Conservation (phyloP, 2,329 filamentous ascomycete genomes). For the Bipolaris zeicola region DNA sequence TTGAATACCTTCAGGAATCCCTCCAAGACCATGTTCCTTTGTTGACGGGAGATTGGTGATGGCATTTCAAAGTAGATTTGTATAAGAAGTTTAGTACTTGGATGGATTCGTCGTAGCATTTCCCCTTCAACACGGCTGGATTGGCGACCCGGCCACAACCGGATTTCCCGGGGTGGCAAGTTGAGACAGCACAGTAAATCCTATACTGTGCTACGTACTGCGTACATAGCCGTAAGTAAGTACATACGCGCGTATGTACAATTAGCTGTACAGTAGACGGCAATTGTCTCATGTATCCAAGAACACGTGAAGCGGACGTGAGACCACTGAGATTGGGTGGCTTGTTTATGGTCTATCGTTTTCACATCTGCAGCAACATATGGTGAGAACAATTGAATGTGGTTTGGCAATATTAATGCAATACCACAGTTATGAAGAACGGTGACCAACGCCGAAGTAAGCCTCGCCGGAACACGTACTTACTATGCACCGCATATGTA, state of each 20-base stretch:
- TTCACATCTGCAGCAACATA: background rate
- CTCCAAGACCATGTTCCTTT: background rate
- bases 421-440: background rate
- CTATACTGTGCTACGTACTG: too few species aligned
- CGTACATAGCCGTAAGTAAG: too few species aligned
- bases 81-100: background rate
- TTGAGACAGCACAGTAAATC: background rate
- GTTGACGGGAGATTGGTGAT: background rate
- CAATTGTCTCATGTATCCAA: background rate
- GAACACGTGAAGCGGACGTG: background rate
- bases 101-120: background rate
- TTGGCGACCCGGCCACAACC: background rate
- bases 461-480: background rate
- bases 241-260: background rate
- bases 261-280: background rate
- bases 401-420: too few species aligned
- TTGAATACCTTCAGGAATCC: background rate
- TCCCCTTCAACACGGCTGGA: background rate
- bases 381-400: too few species aligned
- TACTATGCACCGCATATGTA: too few species aligned
- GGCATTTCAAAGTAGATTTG: background rate
- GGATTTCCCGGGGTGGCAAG: background rate
- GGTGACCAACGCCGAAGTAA: background rate
- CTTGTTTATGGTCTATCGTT: background rate
- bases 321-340: background rate